Conservation (phyloP, 768 basidiomycete genomes). For the Asterophora lycoperdoides region DNA sequence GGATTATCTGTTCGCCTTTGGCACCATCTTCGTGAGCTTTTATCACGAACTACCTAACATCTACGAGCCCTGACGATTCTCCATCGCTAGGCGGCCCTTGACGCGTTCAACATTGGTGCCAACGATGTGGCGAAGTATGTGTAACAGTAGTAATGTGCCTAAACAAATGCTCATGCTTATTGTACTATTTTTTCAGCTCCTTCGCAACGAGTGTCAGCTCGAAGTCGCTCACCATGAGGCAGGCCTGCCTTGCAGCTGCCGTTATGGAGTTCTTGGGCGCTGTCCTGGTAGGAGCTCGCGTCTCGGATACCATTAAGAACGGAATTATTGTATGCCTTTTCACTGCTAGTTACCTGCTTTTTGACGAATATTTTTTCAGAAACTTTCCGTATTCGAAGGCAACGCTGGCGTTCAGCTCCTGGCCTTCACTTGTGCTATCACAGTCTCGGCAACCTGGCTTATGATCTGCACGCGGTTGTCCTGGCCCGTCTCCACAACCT, state of each 20-base stretch:
- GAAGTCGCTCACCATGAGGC: constrained; percentile 22
- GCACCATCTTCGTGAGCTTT: constrained; percentile 18
- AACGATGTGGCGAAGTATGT: constrained; percentile 28
- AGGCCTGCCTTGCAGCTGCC: constrained; percentile 24
- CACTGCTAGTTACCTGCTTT: background rate
- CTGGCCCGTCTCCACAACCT: constrained; percentile 27
- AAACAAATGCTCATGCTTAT: background rate
- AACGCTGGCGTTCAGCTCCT: constrained; percentile 27
- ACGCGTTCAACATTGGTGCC: constrained; percentile 23
- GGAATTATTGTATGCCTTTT: constrained; percentile 23
- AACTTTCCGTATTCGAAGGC: constrained; percentile 20
- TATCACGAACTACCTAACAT: background rate
- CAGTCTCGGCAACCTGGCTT: constrained; percentile 23
- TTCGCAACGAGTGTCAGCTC: constrained; percentile 24
- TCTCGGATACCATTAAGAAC: constrained; percentile 26
- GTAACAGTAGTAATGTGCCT: background rate
- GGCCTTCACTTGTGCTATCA: constrained; percentile 23
- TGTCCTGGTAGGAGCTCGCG: constrained; percentile 25
- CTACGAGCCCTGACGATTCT: background rate
- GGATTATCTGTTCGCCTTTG: constrained; percentile 28
- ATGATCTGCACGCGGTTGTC: constrained; percentile 23
- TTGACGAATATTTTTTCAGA: constrained; percentile 1
- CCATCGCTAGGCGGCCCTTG: constrained; percentile 7
- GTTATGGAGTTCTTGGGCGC: constrained; percentile 26
- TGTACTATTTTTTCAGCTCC: constrained; percentile 11